These are phyloP conservation scores for Dictyophora rubrovolvata DNA, from an alignment of 768 basidiomycete genomes.

Conservation along the genomic window DNA sequence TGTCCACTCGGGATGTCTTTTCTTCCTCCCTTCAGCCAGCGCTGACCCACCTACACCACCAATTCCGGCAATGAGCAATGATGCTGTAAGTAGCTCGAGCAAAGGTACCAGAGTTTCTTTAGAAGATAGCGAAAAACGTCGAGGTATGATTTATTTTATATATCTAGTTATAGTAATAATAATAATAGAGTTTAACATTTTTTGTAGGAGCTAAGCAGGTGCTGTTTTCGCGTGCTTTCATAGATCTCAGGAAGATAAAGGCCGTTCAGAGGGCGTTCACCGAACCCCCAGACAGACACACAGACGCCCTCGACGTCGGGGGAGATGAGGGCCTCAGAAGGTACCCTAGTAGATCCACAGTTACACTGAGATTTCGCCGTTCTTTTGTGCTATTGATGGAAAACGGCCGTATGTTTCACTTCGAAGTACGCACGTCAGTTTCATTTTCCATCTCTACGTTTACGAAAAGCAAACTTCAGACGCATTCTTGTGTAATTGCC, in stretches of 20 bases:
- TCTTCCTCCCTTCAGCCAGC: slow-evolving; percentile 38
- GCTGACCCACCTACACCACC: slow-evolving; percentile 67
- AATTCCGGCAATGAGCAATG: slow-evolving; percentile 22
- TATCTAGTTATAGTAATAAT: background rate
- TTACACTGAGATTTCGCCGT: slow-evolving; percentile 41
- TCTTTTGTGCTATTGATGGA: slow-evolving; percentile 70
- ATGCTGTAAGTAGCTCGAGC: slow-evolving; percentile 14
- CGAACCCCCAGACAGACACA: slow-evolving; percentile 12
- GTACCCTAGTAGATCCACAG: slow-evolving; percentile 30
- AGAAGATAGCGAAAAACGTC: slow-evolving; percentile 42
- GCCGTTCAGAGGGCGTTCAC: slow-evolving; percentile 52
- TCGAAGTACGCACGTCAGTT: slow-evolving; percentile 50
- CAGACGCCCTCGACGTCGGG: slow-evolving; percentile 56
- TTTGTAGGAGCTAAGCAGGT: slow-evolving; percentile 37
- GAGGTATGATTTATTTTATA: slow-evolving; percentile 29
- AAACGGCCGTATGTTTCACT: slow-evolving; percentile 58
- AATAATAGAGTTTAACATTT: background rate
- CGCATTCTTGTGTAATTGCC: slow-evolving; percentile 53
- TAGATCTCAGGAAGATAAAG: slow-evolving; percentile 63
- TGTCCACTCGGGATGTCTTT: slow-evolving; percentile 65
- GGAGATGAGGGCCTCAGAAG: slow-evolving; percentile 44
- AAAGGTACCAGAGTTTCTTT: slow-evolving; percentile 16
- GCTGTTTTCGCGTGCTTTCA: slow-evolving; percentile 50
- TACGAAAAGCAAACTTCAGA: slow-evolving; percentile 27
- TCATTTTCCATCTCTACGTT: background rate